phyloP scores from a whole-genome alignment of 148 eudicot genomes.

The Diospyros lotus region DNA sequence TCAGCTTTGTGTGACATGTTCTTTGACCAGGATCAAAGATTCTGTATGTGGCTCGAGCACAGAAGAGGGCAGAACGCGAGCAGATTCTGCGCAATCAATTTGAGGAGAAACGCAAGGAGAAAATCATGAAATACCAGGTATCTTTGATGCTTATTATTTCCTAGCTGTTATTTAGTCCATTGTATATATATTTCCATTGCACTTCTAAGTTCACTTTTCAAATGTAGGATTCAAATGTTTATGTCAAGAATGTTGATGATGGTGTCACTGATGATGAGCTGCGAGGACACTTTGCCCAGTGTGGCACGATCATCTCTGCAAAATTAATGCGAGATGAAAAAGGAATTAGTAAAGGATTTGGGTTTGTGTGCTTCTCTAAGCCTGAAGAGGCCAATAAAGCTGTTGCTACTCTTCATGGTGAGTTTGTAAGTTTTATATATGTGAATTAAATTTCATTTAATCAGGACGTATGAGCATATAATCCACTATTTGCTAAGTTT shows the following conservation, averaged over 20 bases:
- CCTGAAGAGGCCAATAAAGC: conserved; percentile 65
- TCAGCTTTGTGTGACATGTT: conserved; percentile 10
- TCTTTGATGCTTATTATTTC: neutral
- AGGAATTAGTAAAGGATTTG: conserved; percentile 73
- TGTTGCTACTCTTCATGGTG: conserved; percentile 57
- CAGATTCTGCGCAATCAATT: conserved; percentile 50
- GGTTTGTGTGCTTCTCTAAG: conserved; percentile 69
- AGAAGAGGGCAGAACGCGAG: conserved; percentile 75
- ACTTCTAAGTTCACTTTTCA: neutral
- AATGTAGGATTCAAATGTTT: conserved; percentile 65
- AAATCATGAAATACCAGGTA: conserved; percentile 60
- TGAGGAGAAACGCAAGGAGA: conserved; percentile 72
- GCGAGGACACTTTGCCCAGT: conserved; percentile 54
- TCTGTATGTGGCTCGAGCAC: conserved; percentile 74
- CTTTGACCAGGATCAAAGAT: conserved; percentile 52
- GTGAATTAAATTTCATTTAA: neutral
- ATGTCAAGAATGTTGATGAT: conserved; percentile 70
- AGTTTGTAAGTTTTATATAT: conserved; percentile 13
- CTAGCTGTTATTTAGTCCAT: neutral
- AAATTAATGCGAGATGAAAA: conserved; percentile 66
- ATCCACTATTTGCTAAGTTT: neutral
- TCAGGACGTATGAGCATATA: neutral
- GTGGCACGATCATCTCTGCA: conserved; percentile 76
- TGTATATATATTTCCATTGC: neutral
- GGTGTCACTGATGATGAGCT: conserved; percentile 61